phyloP scores from a whole-genome alignment of 108 stramenopile species.

The Skeletonema costatum region DNA sequence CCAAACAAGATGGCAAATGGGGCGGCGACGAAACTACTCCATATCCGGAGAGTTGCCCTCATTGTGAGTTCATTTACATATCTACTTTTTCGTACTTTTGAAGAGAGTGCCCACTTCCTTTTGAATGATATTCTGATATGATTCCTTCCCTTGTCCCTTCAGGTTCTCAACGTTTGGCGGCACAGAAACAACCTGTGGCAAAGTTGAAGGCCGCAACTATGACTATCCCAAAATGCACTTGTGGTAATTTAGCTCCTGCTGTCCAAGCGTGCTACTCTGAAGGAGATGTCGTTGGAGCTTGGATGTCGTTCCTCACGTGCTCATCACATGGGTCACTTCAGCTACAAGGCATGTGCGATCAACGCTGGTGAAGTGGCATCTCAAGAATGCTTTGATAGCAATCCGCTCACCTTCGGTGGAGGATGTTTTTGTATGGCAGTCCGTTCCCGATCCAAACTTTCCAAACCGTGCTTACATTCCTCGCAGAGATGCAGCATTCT shows the following conservation, averaged over 20 bases:
- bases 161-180: slow-evolving; percentile 4
- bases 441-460: slow-evolving; percentile 30
- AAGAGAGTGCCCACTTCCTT: too few relatives aligned
- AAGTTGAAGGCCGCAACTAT: not conserved
- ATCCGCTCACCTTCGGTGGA: slow-evolving; percentile 46
- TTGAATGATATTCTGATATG: too few relatives aligned
- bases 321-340: slow-evolving; percentile 54
- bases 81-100: too few relatives aligned
- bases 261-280: slow-evolving; percentile 27
- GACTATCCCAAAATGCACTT: slow-evolving; percentile 1
- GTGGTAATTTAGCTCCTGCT: slow-evolving; percentile 28
- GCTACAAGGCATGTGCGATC: slow-evolving; percentile 41
- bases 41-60: not conserved
- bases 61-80: not conserved
- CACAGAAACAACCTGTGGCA: not conserved
- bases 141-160: not conserved
- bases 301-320: slow-evolving; percentile 33
- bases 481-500: not conserved
- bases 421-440: slow-evolving; percentile 35
- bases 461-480: slow-evolving; percentile 47
- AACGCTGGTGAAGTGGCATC: slow-evolving; percentile 31
- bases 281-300: slow-evolving; percentile 37
- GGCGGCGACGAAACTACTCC: not conserved
- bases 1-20: not conserved
- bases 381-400: slow-evolving; percentile 48